Base-by-base conservation (phyloP, 129 eudicot species). In the Arctium lappa region DNA sequence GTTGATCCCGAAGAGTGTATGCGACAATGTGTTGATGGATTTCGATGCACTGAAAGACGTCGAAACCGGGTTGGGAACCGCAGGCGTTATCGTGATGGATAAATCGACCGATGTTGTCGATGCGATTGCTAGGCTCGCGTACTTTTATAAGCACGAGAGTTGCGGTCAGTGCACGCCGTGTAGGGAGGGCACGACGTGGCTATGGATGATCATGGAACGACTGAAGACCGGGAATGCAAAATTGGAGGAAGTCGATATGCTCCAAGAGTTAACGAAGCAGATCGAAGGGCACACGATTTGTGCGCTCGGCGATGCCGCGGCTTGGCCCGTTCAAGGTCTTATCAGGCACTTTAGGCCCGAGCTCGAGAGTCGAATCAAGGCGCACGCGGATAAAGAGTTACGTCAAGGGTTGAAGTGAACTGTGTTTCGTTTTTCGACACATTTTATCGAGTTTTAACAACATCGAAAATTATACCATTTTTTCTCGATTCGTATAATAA, bases 281-380 rank as follows among this genome's bases (percentile, higher is more conserved):
- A 94, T 94, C 75, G 97, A 94, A 85, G 98, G 98, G 75, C 98
- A 94, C 85, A 94, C 98, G 2, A 94, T 94, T 32, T 94, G 98
- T 80, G 98, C 98, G 0, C 78, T 94, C 76, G 98, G 97, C 10
- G 97, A 94, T 86, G 98, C 97, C 4, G 97, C 98, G 70, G 98
- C 98, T 73, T 94, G 97, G 98, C 98, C 98, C 33, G 92, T 94
- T 85, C 98, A 94, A 83, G 98, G 98, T 83, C 95, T 94, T 34
- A 94, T 94, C 29, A 82, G 95, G 82, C 97, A 92, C 73, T 94
- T 94, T 80, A 86, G 97, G 70, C 97, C 97, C 69, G 98, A 94
- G 85, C 93, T 94, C 46, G 98, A 94, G 80, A 87, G 91, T 87
- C 93, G 97, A 88, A 94, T 94, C 79, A 89, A 85, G 77, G 97